These are phyloP conservation scores for Protostelium mycophagum DNA, from an alignment of 78 protist genomes.

Conservation along the genomic window DNA sequence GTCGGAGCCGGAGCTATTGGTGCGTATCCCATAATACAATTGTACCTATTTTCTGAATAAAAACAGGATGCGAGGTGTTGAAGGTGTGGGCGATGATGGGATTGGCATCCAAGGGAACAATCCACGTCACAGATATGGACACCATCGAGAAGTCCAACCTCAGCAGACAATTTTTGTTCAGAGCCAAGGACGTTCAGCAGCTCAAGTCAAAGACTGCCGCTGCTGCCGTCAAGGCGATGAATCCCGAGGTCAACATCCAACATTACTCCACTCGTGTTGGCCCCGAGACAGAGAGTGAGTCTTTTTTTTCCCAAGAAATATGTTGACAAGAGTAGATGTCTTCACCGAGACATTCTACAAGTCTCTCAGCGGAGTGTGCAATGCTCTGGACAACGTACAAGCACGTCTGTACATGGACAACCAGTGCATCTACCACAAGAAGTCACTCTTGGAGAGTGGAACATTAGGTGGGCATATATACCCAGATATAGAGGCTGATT, in stretches of 20 bases:
- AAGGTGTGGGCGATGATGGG: slow-evolving; percentile 94
- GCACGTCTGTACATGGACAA: slow-evolving; percentile 94
- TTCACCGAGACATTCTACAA: slow-evolving; percentile 89
- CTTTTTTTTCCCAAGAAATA: background rate
- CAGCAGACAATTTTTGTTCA: slow-evolving; percentile 96
- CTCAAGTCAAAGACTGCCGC: slow-evolving; percentile 92
- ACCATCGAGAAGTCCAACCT: slow-evolving; percentile 92
- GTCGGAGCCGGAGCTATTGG: slow-evolving; percentile 99
- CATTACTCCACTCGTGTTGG: slow-evolving; percentile 76
- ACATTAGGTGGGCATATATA: slow-evolving; percentile 91
- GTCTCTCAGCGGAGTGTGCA: slow-evolving; percentile 76
- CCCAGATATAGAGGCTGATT: slow-evolving; percentile 79
- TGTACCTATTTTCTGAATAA: background rate
- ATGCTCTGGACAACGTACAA: slow-evolving; percentile 94
- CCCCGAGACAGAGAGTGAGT: slow-evolving; percentile 80
- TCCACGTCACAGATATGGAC: slow-evolving; percentile 96
- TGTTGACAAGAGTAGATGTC: slow-evolving; percentile 9
- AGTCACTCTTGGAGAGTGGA: slow-evolving; percentile 89
- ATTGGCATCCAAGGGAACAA: slow-evolving; percentile 56
- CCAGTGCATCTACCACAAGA: slow-evolving; percentile 81
- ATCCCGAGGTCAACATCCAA: slow-evolving; percentile 77
- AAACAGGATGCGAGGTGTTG: slow-evolving; percentile 86
- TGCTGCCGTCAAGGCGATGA: slow-evolving; percentile 87
- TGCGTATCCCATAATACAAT: background rate
- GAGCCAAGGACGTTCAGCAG: slow-evolving; percentile 74